Percentiles rank a stretch among this genome's conserved stretches.
phyloP scores from a whole-genome alignment of 495 filamentous ascomycete genomes.

The Lasiosphaeria miniovina region DNA sequence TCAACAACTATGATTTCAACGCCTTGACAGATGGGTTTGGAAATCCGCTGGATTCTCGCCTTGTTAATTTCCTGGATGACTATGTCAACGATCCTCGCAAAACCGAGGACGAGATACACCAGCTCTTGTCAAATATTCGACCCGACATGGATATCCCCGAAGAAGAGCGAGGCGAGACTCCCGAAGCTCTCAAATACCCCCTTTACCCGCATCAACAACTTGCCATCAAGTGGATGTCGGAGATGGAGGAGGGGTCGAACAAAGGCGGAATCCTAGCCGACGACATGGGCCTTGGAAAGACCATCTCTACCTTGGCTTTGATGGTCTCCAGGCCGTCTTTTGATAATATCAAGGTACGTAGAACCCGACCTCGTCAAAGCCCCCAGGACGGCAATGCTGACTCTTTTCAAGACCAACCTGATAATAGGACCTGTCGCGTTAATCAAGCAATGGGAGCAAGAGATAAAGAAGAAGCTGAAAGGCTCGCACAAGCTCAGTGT shows the following conservation, averaged over 20 bases:
- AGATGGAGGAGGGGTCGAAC: slow-evolving; percentile 72
- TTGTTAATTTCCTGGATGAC: slow-evolving; percentile 36
- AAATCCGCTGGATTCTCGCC: slow-evolving; percentile 20
- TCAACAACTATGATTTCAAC: slow-evolving; percentile 23
- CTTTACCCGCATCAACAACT: slow-evolving; percentile 83
- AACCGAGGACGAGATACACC: slow-evolving; percentile 62
- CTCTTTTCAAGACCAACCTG: slow-evolving; percentile 62
- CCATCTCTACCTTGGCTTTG: slow-evolving; percentile 81
- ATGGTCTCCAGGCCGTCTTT: slow-evolving; percentile 68
- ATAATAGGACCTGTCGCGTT: slow-evolving; percentile 86
- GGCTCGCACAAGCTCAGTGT: slow-evolving; percentile 57
- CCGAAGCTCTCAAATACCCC: slow-evolving; percentile 62
- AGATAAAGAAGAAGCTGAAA: slow-evolving; percentile 73
- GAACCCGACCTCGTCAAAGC: neutral
- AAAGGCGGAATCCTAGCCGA: slow-evolving; percentile 86
- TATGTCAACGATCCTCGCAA: slow-evolving; percentile 54
- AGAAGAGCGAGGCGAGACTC: slow-evolving; percentile 68
- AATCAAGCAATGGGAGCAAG: slow-evolving; percentile 84
- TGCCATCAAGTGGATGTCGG: slow-evolving; percentile 77
- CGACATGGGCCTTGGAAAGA: slow-evolving; percentile 97
- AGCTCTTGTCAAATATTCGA: slow-evolving; percentile 67
- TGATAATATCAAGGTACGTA: slow-evolving; percentile 41
- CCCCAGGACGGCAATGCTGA: slow-evolving; percentile 13
- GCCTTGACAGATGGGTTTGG: slow-evolving; percentile 27
- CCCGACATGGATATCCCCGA: slow-evolving; percentile 67